phyloP scores from a whole-genome alignment of 2,329 filamentous ascomycete genomes.

The Trichocomaceae sp. region DNA sequence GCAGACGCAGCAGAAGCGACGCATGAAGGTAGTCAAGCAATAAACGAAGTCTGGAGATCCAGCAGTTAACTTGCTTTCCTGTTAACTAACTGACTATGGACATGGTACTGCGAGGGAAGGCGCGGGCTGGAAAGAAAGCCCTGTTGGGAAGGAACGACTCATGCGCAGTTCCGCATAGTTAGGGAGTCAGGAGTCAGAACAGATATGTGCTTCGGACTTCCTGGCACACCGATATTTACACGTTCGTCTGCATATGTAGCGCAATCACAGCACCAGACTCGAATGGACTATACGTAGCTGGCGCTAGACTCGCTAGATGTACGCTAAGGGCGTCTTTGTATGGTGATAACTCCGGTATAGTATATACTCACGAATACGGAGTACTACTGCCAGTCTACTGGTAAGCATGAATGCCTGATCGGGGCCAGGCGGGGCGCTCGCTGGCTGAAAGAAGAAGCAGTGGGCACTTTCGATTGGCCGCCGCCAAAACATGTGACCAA shows the following conservation, averaged over 20 bases:
- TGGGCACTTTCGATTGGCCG: conserved; percentile 2
- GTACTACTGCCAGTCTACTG: too few species aligned
- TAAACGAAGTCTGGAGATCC: too few species aligned
- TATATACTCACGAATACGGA: not conserved
- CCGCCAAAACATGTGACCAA: conserved; percentile 11
- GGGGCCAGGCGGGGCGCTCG: not conserved
- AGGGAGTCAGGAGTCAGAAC: too few species aligned
- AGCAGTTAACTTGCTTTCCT: too few species aligned
- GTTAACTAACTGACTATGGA: too few species aligned
- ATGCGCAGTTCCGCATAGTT: too few species aligned
- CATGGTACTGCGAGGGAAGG: too few species aligned
- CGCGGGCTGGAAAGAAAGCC: too few species aligned
- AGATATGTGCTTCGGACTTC: too few species aligned
- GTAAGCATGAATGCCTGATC: conserved; percentile 10
- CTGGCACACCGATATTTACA: not conserved
- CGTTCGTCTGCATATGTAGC: not conserved
- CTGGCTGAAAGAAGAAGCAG: not conserved
- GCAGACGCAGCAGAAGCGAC: not conserved
- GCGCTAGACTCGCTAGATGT: not conserved
- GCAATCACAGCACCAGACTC: not conserved
- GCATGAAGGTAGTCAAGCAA: not conserved
- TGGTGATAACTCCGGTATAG: too few species aligned
- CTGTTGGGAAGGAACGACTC: too few species aligned
- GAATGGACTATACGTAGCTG: too few species aligned
- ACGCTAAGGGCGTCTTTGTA: not conserved